A percentile compares a stretch with the other conserved stretches of the same genome.
Evolutionary conservation across 2,329 filamentous ascomycete genomes (phyloP).

Genomic region (Leptographium wingfieldii): DNA sequence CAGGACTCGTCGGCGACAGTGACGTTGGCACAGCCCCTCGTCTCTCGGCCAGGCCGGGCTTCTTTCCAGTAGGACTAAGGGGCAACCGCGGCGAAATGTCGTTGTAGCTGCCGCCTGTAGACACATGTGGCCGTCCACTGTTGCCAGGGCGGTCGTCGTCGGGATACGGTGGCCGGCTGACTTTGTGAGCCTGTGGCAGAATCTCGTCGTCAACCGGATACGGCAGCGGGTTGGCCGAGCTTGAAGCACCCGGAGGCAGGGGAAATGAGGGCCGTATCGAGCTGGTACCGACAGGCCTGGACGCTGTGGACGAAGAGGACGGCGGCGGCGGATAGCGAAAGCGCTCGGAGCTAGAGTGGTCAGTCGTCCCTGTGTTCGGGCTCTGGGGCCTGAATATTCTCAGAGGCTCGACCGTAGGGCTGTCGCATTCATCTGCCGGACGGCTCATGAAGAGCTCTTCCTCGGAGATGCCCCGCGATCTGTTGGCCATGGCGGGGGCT

Average conservation of each 20-base stretch:
- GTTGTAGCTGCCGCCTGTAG: conserved; percentile 29
- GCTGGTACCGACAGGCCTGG: conserved; percentile 12
- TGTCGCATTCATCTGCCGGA: conserved; percentile 41
- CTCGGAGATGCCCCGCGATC: conserved; percentile 53
- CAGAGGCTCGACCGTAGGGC: conserved; percentile 70
- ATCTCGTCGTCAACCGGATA: conserved; percentile 59
- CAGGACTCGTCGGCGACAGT: conserved; percentile 65
- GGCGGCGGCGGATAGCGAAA: conserved; percentile 40
- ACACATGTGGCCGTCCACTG: conserved; percentile 20
- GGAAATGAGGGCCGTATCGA: conserved; percentile 47
- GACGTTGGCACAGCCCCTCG: conserved; percentile 72
- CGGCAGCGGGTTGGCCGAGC: conserved; percentile 53
- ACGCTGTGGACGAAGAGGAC: conserved; percentile 27
- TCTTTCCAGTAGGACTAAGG: conserved; percentile 39
- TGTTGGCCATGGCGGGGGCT: conserved; percentile 28
- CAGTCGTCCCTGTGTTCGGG: conserved; percentile 32
- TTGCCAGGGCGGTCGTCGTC: conserved; percentile 25
- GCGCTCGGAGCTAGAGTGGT: conserved; percentile 23
- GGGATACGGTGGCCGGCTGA: conserved; percentile 29
- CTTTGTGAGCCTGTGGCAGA: conserved; percentile 26
- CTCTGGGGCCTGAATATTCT: conserved; percentile 73
- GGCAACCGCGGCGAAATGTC: conserved; percentile 42
- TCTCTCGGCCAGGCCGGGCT: conserved; percentile 62
- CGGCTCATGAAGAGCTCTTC: conserved; percentile 73
- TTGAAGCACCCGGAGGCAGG: conserved; percentile 55